These are phyloP conservation scores for Yamadazyma laniorum DNA, from an alignment of 805 yeast species.

Conservation along the genomic window DNA sequence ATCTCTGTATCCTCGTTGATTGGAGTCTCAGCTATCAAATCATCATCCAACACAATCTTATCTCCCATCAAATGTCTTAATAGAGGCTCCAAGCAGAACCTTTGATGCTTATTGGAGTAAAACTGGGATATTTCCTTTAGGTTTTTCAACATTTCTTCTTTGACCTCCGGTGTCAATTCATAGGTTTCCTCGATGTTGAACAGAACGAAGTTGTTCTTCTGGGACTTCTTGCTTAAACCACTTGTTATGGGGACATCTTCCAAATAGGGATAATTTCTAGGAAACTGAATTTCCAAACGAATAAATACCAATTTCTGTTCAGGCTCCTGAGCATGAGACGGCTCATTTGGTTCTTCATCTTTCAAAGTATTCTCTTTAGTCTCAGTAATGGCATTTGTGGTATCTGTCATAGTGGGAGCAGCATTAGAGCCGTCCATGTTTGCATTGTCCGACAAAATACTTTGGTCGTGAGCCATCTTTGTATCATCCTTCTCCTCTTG, in stretches of 20 bases:
- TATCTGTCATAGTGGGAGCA: neutral
- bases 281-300: slow-evolving; percentile 68
- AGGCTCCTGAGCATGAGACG: slow-evolving; percentile 11
- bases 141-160: slow-evolving; percentile 49
- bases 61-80: slow-evolving; percentile 81
- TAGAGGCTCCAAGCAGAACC: slow-evolving; percentile 78
- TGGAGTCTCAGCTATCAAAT: slow-evolving; percentile 21
- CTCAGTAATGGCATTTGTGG: neutral
- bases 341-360: neutral
- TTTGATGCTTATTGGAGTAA: slow-evolving; percentile 52
- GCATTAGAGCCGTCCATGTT: neutral
- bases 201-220: slow-evolving; percentile 24
- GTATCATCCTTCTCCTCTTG: slow-evolving; percentile 2
- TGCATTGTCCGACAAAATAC: neutral
- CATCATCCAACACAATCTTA: slow-evolving; percentile 46
- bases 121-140: slow-evolving; percentile 55
- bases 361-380: slow-evolving; percentile 1
- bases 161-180: slow-evolving; percentile 52
- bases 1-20: slow-evolving; percentile 25
- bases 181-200: slow-evolving; percentile 79
- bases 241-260: slow-evolving; percentile 36
- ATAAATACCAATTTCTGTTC: slow-evolving; percentile 56
- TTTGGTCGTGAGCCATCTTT: neutral
- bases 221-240: slow-evolving; percentile 16
- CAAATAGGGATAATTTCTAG: slow-evolving; percentile 65